Evolutionary conservation across 768 basidiomycete genomes (phyloP).

Genomic region (Clavaria fumosa): DNA sequence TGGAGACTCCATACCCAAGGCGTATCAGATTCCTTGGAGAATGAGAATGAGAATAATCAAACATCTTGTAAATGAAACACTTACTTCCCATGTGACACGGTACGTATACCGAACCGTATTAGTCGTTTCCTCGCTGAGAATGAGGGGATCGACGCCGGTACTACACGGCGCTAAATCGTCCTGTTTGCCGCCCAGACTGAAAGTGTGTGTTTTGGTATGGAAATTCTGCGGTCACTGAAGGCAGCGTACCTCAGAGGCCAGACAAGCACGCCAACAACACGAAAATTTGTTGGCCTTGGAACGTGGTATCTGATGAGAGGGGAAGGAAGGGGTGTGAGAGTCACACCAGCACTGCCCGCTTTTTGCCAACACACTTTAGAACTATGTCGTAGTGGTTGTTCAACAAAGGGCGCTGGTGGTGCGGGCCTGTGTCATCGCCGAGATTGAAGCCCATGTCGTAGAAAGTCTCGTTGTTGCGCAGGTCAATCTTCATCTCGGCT

Average conservation of each 20-base stretch:
- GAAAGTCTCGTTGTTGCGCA: slow-evolving; percentile 68
- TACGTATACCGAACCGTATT: slow-evolving; percentile 78
- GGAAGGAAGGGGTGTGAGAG: no score
- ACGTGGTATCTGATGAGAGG: slow-evolving; percentile 78
- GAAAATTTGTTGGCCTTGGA: slow-evolving; percentile 50
- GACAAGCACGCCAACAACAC: slow-evolving; percentile 90
- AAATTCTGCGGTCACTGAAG: neutral
- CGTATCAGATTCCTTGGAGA: slow-evolving; percentile 58
- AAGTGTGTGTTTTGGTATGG: neutral
- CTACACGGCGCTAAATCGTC: slow-evolving; percentile 34
- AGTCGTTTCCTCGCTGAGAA: slow-evolving; percentile 41
- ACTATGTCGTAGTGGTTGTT: slow-evolving; percentile 92
- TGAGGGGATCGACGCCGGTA: slow-evolving; percentile 27
- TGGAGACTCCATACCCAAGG: slow-evolving; percentile 47
- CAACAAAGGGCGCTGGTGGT: slow-evolving; percentile 46
- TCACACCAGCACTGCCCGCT: no score
- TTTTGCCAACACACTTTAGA: no score
- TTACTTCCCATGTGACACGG: slow-evolving; percentile 71
- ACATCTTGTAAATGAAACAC: slow-evolving; percentile 14
- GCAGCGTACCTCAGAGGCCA: slow-evolving; percentile 35
- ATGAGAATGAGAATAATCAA: no score
- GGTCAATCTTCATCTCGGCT: slow-evolving; percentile 80
- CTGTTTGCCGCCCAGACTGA: slow-evolving; percentile 51
- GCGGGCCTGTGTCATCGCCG: slow-evolving; percentile 52
- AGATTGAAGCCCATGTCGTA: slow-evolving; percentile 92